Conservation (phyloP, 2,329 filamentous ascomycete species). For the Cordyceps cicadae region DNA sequence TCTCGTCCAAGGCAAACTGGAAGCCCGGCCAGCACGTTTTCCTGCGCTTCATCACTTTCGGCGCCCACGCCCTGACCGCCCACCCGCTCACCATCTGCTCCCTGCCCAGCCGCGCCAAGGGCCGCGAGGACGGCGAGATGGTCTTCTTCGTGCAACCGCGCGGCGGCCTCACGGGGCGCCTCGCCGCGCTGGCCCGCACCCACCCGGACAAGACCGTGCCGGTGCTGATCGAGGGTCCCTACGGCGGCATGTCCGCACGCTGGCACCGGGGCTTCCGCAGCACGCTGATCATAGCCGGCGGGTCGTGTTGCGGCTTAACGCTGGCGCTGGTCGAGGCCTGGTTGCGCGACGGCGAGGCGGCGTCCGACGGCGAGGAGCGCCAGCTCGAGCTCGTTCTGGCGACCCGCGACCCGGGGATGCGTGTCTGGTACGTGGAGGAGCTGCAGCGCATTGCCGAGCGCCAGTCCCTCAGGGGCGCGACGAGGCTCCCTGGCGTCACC, state of each 20-base stretch:
- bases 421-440: conserved; percentile 21
- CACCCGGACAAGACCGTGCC: conserved; percentile 29
- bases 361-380: not conserved
- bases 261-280: conserved; percentile 32
- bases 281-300: conserved; percentile 43
- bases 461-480: not conserved
- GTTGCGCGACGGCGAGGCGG: not conserved
- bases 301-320: conserved; percentile 46
- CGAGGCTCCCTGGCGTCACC: conserved; percentile 9
- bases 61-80: conserved; percentile 34
- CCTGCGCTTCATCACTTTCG: conserved; percentile 40
- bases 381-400: conserved; percentile 19
- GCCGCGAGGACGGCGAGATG: conserved; percentile 27
- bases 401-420: conserved; percentile 21
- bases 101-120: conserved; percentile 23
- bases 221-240: conserved; percentile 50
- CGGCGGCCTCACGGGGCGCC: conserved; percentile 39
- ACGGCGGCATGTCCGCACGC: conserved; percentile 39
- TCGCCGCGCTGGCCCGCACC: conserved; percentile 31
- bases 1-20: conserved; percentile 39
- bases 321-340: conserved; percentile 38
- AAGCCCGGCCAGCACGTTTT: conserved; percentile 46
- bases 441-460: conserved; percentile 13
- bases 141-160: conserved; percentile 45
- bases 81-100: conserved; percentile 52